Conservation (phyloP, 768 basidiomycete species). For the Lentinula guzmanii region DNA sequence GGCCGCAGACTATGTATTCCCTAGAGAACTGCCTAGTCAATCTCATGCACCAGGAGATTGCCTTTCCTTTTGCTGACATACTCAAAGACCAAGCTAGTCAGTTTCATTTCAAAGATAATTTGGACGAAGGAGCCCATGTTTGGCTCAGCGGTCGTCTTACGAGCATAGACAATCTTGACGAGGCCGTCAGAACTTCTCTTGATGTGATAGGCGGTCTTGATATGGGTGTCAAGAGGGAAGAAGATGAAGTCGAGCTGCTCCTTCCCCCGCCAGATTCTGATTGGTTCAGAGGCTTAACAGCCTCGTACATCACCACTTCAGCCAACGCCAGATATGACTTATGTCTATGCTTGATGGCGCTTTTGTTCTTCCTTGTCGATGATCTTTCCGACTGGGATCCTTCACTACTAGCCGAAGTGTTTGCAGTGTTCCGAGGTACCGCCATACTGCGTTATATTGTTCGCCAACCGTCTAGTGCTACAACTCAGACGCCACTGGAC, state of each 20-base stretch:
- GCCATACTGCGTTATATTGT: conserved; percentile 62
- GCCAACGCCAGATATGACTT: conserved; percentile 74
- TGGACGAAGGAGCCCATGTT: conserved; percentile 54
- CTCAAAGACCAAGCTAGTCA: conserved; percentile 58
- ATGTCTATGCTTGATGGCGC: conserved; percentile 53
- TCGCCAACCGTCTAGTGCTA: conserved; percentile 47
- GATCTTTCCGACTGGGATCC: conserved; percentile 31
- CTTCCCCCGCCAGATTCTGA: conserved; percentile 51
- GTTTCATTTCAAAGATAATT: conserved; percentile 42
- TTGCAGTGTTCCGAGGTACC: conserved; percentile 75
- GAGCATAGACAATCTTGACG: conserved; percentile 50
- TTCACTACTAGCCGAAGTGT: conserved; percentile 64
- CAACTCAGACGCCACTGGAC: conserved; percentile 18
- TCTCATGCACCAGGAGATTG: conserved; percentile 70
- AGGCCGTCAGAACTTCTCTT: conserved; percentile 48
- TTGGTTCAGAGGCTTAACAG: conserved; percentile 56
- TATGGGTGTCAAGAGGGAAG: conserved; percentile 66
- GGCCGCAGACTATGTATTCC: conserved; percentile 45
- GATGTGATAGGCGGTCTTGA: conserved; percentile 73
- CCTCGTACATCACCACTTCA: conserved; percentile 56
- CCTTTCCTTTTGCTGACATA: conserved; percentile 73
- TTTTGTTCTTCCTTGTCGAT: conserved; percentile 68
- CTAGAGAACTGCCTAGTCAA: conserved; percentile 58
- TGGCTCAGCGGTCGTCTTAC: conserved; percentile 61
- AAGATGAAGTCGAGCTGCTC: conserved; percentile 48